Percentiles rank a stretch among this genome's conserved stretches.
Conservation (phyloP, 257 asterid species). For the Solanum lignicaule region DNA sequence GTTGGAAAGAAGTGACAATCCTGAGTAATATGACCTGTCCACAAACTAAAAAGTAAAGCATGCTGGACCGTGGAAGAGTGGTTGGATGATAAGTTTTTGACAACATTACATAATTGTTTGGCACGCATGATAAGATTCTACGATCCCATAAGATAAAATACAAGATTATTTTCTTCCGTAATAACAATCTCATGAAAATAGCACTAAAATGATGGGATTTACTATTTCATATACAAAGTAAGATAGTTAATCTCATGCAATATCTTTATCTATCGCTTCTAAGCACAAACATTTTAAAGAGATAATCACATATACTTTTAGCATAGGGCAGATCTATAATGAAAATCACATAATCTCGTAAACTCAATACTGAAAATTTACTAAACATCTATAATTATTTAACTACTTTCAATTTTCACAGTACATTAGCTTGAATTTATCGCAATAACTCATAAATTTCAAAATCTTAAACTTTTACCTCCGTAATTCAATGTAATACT, state of each 20-base stretch:
- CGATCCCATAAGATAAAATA: not conserved
- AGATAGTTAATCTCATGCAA: not conserved
- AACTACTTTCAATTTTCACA: not conserved
- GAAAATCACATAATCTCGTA: not conserved
- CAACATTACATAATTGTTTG: not conserved
- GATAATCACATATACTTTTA: not conserved
- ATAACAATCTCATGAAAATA: not conserved
- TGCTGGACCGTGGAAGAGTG: not conserved
- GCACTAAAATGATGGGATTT: not conserved
- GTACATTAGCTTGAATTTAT: not conserved
- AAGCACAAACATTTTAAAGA: not conserved
- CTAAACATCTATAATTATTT: not conserved
- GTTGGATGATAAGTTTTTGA: not conserved
- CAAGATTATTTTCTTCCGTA: not conserved
- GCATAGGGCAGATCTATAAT: not conserved
- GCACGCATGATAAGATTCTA: not conserved
- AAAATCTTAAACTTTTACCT: not conserved
- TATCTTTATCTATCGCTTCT: not conserved
- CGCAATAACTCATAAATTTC: not conserved
- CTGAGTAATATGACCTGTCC: not conserved
- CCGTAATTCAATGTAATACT: not conserved
- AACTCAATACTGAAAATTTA: not conserved
- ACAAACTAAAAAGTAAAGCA: not conserved
- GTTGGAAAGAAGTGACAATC: not conserved
- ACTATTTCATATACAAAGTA: not conserved